A percentile compares a stretch with the other conserved stretches of the same genome.
These are phyloP conservation scores for Fusarium devonianum DNA, from an alignment of 2,329 filamentous ascomycete species.

Conservation along the genomic window DNA sequence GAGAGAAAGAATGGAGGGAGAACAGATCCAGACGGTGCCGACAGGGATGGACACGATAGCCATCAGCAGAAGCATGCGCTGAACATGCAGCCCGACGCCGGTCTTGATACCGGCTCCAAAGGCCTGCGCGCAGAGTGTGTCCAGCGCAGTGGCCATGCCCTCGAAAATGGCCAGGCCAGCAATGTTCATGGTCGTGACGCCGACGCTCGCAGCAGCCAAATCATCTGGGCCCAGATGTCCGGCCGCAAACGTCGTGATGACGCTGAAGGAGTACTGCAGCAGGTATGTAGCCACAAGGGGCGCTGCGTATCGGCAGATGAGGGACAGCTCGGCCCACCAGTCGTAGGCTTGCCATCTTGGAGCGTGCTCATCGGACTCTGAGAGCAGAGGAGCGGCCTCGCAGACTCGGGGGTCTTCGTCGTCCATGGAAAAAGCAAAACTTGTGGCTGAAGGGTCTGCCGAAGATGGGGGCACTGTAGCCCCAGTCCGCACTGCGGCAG, in stretches of 20 bases:
- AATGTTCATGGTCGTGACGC: constrained; percentile 62
- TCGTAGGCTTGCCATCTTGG: not conserved
- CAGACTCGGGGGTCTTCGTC: not conserved
- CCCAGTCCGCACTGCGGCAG: too few species aligned
- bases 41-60: constrained; percentile 56
- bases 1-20: constrained; percentile 53
- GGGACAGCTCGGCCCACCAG: constrained; percentile 25
- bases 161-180: constrained; percentile 55
- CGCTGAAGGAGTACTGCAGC: constrained; percentile 60
- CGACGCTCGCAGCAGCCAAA: constrained; percentile 59
- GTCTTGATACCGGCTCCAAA: constrained; percentile 51
- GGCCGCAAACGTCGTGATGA: constrained; percentile 60
- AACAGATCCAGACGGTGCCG: constrained; percentile 56
- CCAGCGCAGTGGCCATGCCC: constrained; percentile 40
- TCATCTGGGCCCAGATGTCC: constrained; percentile 61
- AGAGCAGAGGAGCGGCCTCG: constrained; percentile 29
- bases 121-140: constrained; percentile 38
- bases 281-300: constrained; percentile 62
- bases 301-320: constrained; percentile 43
- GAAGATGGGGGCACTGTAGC: too few species aligned
- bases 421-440: too few species aligned
- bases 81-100: constrained; percentile 60
- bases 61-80: constrained; percentile 61
- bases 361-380: not conserved
- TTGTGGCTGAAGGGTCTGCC: too few species aligned